These are phyloP conservation scores for Aspergillus luchuensis DNA, from an alignment of 2,329 filamentous ascomycete species.

Conservation along the genomic window DNA sequence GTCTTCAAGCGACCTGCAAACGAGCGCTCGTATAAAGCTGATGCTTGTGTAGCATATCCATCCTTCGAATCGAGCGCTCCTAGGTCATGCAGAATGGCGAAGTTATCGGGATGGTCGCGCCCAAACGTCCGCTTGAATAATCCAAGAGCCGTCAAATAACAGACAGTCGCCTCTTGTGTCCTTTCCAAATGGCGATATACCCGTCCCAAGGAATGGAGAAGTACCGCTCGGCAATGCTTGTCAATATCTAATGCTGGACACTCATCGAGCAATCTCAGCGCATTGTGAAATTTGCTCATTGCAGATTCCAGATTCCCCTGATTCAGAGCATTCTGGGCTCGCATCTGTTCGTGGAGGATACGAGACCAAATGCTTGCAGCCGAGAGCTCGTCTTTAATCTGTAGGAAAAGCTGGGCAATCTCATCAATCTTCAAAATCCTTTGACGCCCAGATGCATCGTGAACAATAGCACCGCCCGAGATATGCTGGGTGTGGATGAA, in stretches of 20 bases:
- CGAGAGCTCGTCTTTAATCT: slow-evolving; percentile 28
- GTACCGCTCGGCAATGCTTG: slow-evolving; percentile 25
- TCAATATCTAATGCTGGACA: slow-evolving; percentile 29
- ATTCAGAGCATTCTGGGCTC: slow-evolving; percentile 28
- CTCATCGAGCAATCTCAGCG: slow-evolving; percentile 25
- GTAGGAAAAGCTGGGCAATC: slow-evolving; percentile 32
- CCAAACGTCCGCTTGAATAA: slow-evolving; percentile 32
- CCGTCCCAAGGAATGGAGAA: slow-evolving; percentile 30
- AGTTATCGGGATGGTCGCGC: slow-evolving; percentile 33
- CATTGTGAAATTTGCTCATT: slow-evolving; percentile 28
- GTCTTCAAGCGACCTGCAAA: slow-evolving; percentile 34
- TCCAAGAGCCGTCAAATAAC: slow-evolving; percentile 31
- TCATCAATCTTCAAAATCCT: slow-evolving; percentile 35
- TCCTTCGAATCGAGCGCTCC: slow-evolving; percentile 32
- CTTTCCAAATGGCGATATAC: slow-evolving; percentile 29
- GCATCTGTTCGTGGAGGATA: slow-evolving; percentile 19
- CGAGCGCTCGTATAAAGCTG: slow-evolving; percentile 34
- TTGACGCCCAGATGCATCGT: slow-evolving; percentile 34
- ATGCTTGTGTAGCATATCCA: slow-evolving; percentile 34
- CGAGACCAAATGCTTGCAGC: slow-evolving; percentile 26
- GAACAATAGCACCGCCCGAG: slow-evolving; percentile 28
- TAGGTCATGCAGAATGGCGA: slow-evolving; percentile 31
- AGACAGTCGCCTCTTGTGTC: slow-evolving; percentile 30
- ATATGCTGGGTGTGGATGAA: slow-evolving; percentile 32
- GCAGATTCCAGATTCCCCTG: slow-evolving; percentile 26